Percentiles rank a stretch among this genome's conserved stretches.
Evolutionary conservation across 345 rosid genomes (phyloP).

Genomic region (Salix suchowensis): DNA sequence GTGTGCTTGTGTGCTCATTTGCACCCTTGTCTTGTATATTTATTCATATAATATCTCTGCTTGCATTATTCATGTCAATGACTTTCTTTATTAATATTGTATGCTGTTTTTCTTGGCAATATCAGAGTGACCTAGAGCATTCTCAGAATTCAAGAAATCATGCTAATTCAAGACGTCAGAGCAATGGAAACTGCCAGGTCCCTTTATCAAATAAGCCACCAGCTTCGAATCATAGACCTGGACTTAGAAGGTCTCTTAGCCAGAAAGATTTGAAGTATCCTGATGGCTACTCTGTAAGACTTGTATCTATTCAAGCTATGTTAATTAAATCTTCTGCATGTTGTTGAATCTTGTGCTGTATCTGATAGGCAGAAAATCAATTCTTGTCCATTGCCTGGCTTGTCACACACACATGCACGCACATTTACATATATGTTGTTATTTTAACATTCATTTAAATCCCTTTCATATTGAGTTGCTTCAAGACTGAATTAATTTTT

Average conservation of each 20-base stretch:
- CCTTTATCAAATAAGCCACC: conserved; percentile 32
- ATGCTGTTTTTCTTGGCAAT: conserved; percentile 15
- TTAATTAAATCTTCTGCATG: conserved; percentile 1
- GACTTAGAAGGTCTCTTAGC: conserved; percentile 63
- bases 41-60: not conserved
- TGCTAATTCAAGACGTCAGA: conserved; percentile 33
- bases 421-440: not conserved
- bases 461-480: not conserved
- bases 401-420: not conserved
- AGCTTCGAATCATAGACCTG: conserved; percentile 44
- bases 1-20: not conserved
- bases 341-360: conserved; percentile 1
- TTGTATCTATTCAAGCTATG: conserved; percentile 10
- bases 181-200: conserved; percentile 34
- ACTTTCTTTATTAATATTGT: not conserved
- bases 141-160: conserved; percentile 35
- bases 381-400: not conserved
- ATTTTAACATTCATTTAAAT: not conserved
- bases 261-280: conserved; percentile 62
- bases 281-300: conserved; percentile 86
- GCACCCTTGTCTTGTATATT: not conserved
- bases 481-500: not conserved
- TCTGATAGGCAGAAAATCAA: not conserved
- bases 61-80: not conserved
- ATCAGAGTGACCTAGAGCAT: conserved; percentile 72